These are phyloP conservation scores for Trametes coccinea DNA, from an alignment of 768 basidiomycete species.

Conservation along the genomic window DNA sequence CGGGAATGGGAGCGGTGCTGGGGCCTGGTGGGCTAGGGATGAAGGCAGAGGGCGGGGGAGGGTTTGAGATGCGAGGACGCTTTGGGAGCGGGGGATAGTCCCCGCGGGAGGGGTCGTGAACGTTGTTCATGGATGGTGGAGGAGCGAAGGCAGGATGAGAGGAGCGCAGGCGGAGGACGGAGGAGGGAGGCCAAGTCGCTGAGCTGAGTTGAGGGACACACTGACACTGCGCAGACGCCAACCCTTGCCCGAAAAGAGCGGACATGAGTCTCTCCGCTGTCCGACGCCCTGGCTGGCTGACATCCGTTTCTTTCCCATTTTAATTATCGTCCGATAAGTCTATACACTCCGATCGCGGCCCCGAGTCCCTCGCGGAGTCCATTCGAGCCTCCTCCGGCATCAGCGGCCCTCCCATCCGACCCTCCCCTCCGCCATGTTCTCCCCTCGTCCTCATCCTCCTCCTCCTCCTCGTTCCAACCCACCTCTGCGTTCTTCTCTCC, in stretches of 20 bases:
- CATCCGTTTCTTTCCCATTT: not conserved
- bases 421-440: conserved; percentile 15
- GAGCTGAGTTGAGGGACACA: conserved; percentile 3
- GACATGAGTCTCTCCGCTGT: conserved; percentile 9
- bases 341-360: conserved; percentile 15
- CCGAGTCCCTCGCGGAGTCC: conserved; percentile 15
- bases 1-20: conserved; percentile 13
- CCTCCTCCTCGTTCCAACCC: not conserved
- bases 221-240: conserved; percentile 10
- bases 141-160: conserved; percentile 17
- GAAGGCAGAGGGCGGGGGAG: conserved; percentile 20
- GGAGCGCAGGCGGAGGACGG: conserved; percentile 12
- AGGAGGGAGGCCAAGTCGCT: no score
- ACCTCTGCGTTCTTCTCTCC: not conserved
- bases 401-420: conserved; percentile 1
- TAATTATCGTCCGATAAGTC: conserved; percentile 6
- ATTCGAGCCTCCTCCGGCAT: not conserved
- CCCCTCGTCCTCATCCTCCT: not conserved
- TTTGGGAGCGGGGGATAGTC: conserved; percentile 25
- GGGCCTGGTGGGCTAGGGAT: conserved; percentile 25
- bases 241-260: conserved; percentile 20
- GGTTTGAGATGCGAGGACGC: conserved; percentile 25
- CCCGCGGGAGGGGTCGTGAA: conserved; percentile 24
- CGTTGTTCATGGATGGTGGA: conserved; percentile 21
- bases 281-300: conserved; percentile 10